Conservation (phyloP, 2,329 filamentous ascomycete genomes). For the Diaporthe nobilis region DNA sequence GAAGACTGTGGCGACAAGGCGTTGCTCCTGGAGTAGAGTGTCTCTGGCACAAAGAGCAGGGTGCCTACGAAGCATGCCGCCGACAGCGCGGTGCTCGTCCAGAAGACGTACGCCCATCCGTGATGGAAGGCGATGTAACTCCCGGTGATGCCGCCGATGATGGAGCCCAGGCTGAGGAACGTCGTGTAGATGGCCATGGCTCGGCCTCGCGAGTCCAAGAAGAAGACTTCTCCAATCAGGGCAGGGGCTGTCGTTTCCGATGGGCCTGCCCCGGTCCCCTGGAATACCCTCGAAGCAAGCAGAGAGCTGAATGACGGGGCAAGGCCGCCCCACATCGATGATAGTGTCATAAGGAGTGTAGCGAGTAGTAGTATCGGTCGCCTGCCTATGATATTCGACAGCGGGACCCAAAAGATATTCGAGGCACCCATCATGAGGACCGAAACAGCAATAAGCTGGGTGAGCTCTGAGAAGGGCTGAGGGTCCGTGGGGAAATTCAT, state of each 20-base stretch:
- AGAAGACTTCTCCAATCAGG: conserved; percentile 54
- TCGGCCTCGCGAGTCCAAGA: conserved; percentile 52
- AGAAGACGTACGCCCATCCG: conserved; percentile 18
- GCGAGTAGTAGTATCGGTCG: conserved; percentile 50
- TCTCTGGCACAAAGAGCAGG: conserved; percentile 6
- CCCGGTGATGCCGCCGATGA: conserved; percentile 52
- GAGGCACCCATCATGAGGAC: conserved; percentile 51
- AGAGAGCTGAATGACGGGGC: conserved; percentile 46
- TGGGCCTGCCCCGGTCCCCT: conserved; percentile 52
- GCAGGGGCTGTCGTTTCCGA: conserved; percentile 53
- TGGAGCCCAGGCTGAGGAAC: conserved; percentile 50
- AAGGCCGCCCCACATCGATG: conserved; percentile 48
- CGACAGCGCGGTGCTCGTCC: conserved; percentile 6
- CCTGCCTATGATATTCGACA: conserved; percentile 54
- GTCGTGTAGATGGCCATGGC: conserved; percentile 56
- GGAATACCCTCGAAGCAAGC: conserved; percentile 50
- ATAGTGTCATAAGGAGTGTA: conserved; percentile 48
- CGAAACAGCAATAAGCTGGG: conserved; percentile 51
- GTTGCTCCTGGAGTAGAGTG: conserved; percentile 3
- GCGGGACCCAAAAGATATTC: conserved; percentile 55
- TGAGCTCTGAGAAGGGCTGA: conserved; percentile 47
- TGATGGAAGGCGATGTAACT: conserved; percentile 16
- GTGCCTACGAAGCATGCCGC: background rate
- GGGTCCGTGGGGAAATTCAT: conserved; percentile 48
- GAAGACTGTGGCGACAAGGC: conserved; percentile 11